phyloP scores from a whole-genome alignment of 495 filamentous ascomycete species.

The Pseudoneurospora amorphoporcata region DNA sequence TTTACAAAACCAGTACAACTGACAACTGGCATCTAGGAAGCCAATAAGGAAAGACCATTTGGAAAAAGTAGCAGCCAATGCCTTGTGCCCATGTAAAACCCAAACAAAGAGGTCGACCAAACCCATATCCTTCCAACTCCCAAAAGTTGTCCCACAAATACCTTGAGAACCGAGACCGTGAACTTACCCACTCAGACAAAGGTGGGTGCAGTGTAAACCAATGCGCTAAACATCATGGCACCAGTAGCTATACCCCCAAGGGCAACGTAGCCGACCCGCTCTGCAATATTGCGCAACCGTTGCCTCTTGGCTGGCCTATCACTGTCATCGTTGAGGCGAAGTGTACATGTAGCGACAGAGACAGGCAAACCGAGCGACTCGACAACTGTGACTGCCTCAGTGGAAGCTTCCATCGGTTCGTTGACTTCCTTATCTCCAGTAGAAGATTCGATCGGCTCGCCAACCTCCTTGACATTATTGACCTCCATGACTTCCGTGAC shows the following conservation, averaged over 20 bases:
- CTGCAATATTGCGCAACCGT: slow-evolving; percentile 24
- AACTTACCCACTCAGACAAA: slow-evolving; percentile 9
- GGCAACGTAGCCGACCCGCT: slow-evolving; percentile 29
- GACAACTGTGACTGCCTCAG: background rate
- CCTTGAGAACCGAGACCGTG: background rate
- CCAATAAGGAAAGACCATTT: background rate
- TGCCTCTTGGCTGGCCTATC: slow-evolving; percentile 20
- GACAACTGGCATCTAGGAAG: background rate
- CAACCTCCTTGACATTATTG: background rate
- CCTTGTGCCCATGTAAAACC: background rate
- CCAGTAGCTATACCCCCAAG: slow-evolving; percentile 32
- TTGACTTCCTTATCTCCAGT: background rate
- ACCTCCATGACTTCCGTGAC: background rate
- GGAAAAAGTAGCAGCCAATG: background rate
- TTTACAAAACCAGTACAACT: background rate
- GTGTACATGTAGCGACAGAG: background rate
- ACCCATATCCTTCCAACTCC: background rate
- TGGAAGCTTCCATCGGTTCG: background rate
- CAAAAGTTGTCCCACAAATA: background rate
- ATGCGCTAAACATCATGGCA: slow-evolving; percentile 25
- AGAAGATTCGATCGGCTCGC: background rate
- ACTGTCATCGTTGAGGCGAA: background rate
- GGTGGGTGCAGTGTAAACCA: slow-evolving; percentile 34
- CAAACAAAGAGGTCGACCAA: background rate
- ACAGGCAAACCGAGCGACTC: background rate